These are phyloP conservation scores for Solanum boliviense DNA, from an alignment of 257 asterid genomes.

Conservation along the genomic window DNA sequence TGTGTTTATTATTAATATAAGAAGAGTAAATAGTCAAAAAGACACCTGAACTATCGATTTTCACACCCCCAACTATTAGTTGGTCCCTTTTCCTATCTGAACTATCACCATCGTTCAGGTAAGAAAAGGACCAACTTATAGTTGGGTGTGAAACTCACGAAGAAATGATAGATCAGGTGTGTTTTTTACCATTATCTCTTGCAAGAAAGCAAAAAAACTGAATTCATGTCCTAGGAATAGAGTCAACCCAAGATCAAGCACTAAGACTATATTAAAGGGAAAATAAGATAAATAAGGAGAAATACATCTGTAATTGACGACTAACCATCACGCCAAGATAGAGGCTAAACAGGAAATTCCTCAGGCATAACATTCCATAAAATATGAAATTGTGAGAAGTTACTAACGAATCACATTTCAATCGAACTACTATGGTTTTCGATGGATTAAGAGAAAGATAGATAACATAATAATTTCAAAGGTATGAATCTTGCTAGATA, in stretches of 20 bases:
- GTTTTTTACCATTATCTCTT: background rate
- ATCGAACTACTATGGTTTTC: background rate
- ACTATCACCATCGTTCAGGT: background rate
- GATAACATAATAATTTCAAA: background rate
- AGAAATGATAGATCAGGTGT: background rate
- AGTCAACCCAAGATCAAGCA: too few species aligned
- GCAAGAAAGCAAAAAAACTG: too few species aligned
- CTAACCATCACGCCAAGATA: background rate
- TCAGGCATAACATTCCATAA: background rate
- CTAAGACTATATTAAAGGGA: background rate
- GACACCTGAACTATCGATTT: background rate
- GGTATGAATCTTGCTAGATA: background rate
- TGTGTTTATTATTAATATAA: background rate
- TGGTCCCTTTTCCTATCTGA: background rate
- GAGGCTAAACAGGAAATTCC: background rate
- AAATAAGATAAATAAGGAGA: background rate
- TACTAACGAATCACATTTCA: background rate
- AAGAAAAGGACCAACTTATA: background rate
- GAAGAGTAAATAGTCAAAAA: background rate
- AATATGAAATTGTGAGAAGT: background rate
- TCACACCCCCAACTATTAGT: background rate
- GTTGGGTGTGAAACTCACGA: background rate
- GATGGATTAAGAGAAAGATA: background rate
- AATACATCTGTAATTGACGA: background rate
- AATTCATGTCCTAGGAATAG: too few species aligned